A percentile compares a stretch with the other conserved stretches of the same genome.
Evolutionary conservation across 768 basidiomycete species (phyloP).

Genomic region (Rhodotorula taiwanensis): DNA sequence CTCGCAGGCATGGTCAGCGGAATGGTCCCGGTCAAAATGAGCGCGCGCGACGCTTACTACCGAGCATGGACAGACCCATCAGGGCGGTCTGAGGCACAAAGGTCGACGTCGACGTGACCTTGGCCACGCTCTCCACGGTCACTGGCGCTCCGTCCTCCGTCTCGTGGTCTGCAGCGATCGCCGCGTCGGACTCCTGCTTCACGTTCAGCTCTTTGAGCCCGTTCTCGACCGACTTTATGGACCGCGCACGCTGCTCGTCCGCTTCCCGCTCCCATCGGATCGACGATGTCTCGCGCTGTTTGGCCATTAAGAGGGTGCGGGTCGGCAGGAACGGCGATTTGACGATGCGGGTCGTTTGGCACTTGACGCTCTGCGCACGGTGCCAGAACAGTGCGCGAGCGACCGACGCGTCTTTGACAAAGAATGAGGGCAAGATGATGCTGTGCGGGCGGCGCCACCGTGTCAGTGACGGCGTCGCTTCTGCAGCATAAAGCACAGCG

Average conservation of each 20-base stretch:
- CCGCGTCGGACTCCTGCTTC: neutral
- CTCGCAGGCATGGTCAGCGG: too few relatives aligned
- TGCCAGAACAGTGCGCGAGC: slow-evolving; percentile 63
- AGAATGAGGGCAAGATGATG: slow-evolving; percentile 66
- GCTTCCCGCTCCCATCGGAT: slow-evolving; percentile 68
- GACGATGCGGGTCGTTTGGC: slow-evolving; percentile 60
- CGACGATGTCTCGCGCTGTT: slow-evolving; percentile 56
- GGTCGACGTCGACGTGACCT: too few relatives aligned
- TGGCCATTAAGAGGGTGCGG: slow-evolving; percentile 60
- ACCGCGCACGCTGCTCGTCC: slow-evolving; percentile 49
- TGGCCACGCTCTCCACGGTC: too few relatives aligned
- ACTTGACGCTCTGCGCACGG: slow-evolving; percentile 61
- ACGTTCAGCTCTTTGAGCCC: neutral
- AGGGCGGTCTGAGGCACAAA: slow-evolving; percentile 62
- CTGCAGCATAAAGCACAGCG: too few relatives aligned
- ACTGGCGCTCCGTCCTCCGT: neutral
- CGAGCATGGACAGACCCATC: slow-evolving; percentile 73
- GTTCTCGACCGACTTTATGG: too few relatives aligned
- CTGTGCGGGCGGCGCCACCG: slow-evolving; percentile 59
- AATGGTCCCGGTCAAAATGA: too few relatives aligned
- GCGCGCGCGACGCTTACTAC: too few relatives aligned
- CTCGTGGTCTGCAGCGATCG: neutral
- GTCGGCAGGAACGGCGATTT: slow-evolving; percentile 59
- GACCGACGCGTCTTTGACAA: slow-evolving; percentile 41
- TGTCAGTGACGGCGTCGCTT: slow-evolving; percentile 52